Conservation (phyloP, 257 asterid genomes). For the Perilla frutescens region DNA sequence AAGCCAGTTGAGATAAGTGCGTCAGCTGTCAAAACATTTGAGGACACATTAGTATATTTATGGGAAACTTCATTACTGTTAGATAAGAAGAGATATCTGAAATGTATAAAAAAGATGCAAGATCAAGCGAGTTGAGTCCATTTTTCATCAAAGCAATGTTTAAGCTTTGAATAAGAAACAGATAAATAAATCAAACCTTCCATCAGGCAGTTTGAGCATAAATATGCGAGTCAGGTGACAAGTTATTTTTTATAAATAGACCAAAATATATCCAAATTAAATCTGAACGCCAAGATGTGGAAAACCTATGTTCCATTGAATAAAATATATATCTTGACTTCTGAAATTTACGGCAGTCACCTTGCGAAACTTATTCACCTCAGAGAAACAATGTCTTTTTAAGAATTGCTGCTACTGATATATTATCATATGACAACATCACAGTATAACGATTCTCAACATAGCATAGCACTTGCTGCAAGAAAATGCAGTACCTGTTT, state of each 20-base stretch:
- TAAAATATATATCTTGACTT: neutral
- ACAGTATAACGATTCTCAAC: neutral
- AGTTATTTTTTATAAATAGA: neutral
- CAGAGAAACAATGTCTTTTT: neutral
- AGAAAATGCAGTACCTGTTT: conserved; percentile 67
- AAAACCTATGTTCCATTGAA: conserved; percentile 2
- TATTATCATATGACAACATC: conserved; percentile 20
- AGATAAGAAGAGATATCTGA: neutral
- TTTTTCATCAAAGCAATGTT: neutral
- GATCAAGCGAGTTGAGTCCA: conserved; percentile 4
- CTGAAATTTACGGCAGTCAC: neutral
- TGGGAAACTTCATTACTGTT: conserved; percentile 3
- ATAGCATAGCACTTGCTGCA: conserved; percentile 27
- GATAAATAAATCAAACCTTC: neutral
- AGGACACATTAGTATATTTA: conserved; percentile 19
- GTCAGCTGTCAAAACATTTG: conserved; percentile 64
- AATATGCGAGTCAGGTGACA: neutral
- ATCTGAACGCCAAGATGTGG: neutral
- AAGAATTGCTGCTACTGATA: neutral
- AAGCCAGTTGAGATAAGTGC: conserved; percentile 87
- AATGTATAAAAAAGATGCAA: neutral
- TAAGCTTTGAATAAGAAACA: neutral
- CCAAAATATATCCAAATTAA: neutral
- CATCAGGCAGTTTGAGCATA: conserved; percentile 5
- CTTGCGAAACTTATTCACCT: conserved; percentile 26